A percentile compares a stretch with the other conserved stretches of the same genome.
Conservation (phyloP, 2,329 filamentous ascomycete species). For the Polychaeton citri region DNA sequence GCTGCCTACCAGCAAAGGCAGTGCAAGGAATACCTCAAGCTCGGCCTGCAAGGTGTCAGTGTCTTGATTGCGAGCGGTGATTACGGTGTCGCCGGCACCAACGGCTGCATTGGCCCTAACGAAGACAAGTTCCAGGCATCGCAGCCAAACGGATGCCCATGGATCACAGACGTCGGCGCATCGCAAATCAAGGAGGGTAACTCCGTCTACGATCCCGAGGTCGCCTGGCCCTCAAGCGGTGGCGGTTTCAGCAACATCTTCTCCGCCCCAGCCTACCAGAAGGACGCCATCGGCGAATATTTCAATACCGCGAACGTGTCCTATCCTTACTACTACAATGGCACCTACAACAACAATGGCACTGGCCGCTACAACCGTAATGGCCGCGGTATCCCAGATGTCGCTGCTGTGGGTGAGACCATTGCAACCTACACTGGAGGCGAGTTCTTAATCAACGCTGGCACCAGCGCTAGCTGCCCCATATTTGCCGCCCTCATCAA, state of each 20-base stretch:
- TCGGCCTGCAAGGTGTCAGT: constrained; percentile 37
- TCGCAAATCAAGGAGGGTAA: constrained; percentile 10
- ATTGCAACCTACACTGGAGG: constrained; percentile 29
- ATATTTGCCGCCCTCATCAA: constrained; percentile 17
- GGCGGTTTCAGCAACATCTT: constrained; percentile 23
- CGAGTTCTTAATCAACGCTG: constrained; percentile 13
- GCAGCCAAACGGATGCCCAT: constrained; percentile 16
- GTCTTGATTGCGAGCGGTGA: constrained; percentile 37
- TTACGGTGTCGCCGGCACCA: constrained; percentile 26
- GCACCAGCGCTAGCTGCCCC: constrained; percentile 13
- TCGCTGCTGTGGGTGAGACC: constrained; percentile 26
- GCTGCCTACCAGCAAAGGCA: constrained; percentile 39
- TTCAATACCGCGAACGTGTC: constrained; percentile 9
- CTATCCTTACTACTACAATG: constrained; percentile 12
- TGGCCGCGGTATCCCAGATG: constrained; percentile 24
- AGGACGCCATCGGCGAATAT: constrained; percentile 21
- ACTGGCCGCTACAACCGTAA: constrained; percentile 17
- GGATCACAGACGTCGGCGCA: constrained; percentile 17
- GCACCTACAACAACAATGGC: constrained; percentile 6
- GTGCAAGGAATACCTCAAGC: constrained; percentile 34
- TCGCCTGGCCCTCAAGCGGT: constrained; percentile 8
- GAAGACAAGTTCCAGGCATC: constrained; percentile 14
- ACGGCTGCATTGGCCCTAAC: constrained; percentile 15
- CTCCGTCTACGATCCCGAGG: not conserved
- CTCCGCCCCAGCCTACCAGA: constrained; percentile 20